phyloP scores from a whole-genome alignment of 108 stramenopile genomes.

The Fragilariopsis cylindrus region DNA sequence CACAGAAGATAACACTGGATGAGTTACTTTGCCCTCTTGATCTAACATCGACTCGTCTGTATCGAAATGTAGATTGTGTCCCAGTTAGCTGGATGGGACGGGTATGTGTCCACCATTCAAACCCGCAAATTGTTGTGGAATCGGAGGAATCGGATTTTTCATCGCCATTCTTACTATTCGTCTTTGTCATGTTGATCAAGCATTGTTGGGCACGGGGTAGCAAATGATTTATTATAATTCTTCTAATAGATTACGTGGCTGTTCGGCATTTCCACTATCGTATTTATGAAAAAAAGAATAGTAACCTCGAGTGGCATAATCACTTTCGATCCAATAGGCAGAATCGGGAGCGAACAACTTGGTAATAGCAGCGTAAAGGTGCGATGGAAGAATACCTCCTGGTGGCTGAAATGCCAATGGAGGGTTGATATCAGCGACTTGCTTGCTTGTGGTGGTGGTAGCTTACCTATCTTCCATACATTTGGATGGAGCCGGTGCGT shows the following conservation, averaged over 20 bases:
- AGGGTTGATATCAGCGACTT: constrained; percentile 5
- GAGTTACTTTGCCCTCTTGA: constrained; percentile 61
- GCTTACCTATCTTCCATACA: constrained; percentile 51
- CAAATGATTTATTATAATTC: constrained; percentile 70
- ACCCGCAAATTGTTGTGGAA: constrained; percentile 53
- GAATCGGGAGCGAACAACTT: constrained; percentile 67
- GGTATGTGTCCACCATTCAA: constrained; percentile 89
- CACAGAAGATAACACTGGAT: constrained; percentile 79
- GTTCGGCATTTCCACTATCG: constrained; percentile 16
- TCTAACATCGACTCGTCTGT: constrained; percentile 81
- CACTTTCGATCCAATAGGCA: constrained; percentile 73
- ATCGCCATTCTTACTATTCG: neutral
- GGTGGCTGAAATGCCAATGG: constrained; percentile 27
- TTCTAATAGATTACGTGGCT: constrained; percentile 61
- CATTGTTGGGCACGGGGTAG: constrained; percentile 61
- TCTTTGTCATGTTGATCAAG: constrained; percentile 18
- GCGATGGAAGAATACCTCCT: constrained; percentile 50
- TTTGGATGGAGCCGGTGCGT: constrained; percentile 87
- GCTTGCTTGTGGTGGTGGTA: constrained; percentile 11
- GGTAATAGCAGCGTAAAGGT: constrained; percentile 58
- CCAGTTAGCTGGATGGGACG: constrained; percentile 82
- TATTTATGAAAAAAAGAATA: constrained; percentile 77
- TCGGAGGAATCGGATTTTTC: constrained; percentile 16
- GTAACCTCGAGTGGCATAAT: constrained; percentile 74
- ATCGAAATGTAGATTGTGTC: constrained; percentile 89